phyloP scores from a whole-genome alignment of 2,329 filamentous ascomycete species.

The Decorospora gaudefroyi region DNA sequence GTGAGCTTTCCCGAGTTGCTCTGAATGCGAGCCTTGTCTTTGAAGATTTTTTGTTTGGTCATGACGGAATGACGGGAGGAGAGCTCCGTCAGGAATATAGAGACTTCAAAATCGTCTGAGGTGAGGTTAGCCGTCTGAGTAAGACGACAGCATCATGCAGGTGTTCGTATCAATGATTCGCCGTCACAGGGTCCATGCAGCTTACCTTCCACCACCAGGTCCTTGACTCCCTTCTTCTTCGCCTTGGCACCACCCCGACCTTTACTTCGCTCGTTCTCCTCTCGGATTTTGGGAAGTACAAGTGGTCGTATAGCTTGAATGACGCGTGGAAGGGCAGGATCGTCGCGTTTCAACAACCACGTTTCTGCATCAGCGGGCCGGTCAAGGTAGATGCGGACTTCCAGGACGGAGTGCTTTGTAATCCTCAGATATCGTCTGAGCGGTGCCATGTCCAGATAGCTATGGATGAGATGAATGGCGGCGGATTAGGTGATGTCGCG shows the following conservation, averaged over 20 bases:
- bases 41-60: constrained; percentile 77
- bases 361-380: constrained; percentile 80
- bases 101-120: constrained; percentile 91
- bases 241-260: constrained; percentile 59
- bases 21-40: constrained; percentile 51
- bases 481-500: constrained; percentile 1
- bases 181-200: constrained; percentile 7
- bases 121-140: constrained; percentile 21
- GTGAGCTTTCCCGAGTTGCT: constrained; percentile 55
- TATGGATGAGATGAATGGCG: not conserved
- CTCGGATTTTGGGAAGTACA: constrained; percentile 86
- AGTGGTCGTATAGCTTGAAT: constrained; percentile 83
- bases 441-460: constrained; percentile 69
- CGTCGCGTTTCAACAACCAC: constrained; percentile 79
- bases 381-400: constrained; percentile 94
- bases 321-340: constrained; percentile 78
- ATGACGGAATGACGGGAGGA: constrained; percentile 83
- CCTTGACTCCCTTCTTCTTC: constrained; percentile 86
- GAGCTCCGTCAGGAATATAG: constrained; percentile 88
- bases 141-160: constrained; percentile 8
- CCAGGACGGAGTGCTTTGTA: constrained; percentile 90
- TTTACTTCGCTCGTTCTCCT: constrained; percentile 73
- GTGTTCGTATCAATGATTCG: not conserved
- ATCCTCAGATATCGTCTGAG: constrained; percentile 89
- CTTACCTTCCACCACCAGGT: constrained; percentile 79